Conservation (phyloP, 176 grass and related monocot genomes). For the Puya raimondii region DNA sequence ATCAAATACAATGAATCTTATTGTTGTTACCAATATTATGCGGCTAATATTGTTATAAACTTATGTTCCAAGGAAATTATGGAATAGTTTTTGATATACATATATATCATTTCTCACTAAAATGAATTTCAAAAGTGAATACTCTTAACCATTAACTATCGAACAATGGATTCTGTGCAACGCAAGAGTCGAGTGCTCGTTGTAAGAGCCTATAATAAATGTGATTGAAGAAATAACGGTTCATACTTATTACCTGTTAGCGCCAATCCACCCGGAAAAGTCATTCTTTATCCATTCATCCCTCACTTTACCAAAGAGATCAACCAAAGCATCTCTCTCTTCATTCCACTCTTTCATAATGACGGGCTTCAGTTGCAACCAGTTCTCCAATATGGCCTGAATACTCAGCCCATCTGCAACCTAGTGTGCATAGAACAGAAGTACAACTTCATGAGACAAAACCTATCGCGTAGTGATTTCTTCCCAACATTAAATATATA, state of each 20-base stretch:
- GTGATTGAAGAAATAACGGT: not conserved
- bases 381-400: slow-evolving; percentile 61
- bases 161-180: too few species aligned
- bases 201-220: too few species aligned
- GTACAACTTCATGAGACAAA: slow-evolving; percentile 3
- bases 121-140: too few species aligned
- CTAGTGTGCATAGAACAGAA: slow-evolving; percentile 35
- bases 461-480: too few species aligned
- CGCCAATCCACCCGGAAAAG: slow-evolving; percentile 70
- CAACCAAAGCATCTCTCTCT: slow-evolving; percentile 61
- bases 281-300: slow-evolving; percentile 98
- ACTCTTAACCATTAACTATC: too few species aligned
- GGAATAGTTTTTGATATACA: too few species aligned
- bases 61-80: too few species aligned
- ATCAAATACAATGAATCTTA: not conserved
- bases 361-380: slow-evolving; percentile 62
- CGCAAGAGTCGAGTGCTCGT: too few species aligned
- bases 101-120: too few species aligned
- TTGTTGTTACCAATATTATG: too few species aligned
- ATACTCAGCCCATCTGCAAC: slow-evolving; percentile 80
- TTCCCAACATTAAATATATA: too few species aligned
- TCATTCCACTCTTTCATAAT: slow-evolving; percentile 78
- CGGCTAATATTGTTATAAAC: too few species aligned
- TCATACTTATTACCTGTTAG: slow-evolving; percentile 54
- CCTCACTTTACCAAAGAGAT: slow-evolving; percentile 78